A percentile compares a stretch with the other conserved stretches of the same genome.
These are phyloP conservation scores for Borealophlyctis nickersoniae DNA, from an alignment of 192 early-diverging fungal genomes.

Conservation along the genomic window DNA sequence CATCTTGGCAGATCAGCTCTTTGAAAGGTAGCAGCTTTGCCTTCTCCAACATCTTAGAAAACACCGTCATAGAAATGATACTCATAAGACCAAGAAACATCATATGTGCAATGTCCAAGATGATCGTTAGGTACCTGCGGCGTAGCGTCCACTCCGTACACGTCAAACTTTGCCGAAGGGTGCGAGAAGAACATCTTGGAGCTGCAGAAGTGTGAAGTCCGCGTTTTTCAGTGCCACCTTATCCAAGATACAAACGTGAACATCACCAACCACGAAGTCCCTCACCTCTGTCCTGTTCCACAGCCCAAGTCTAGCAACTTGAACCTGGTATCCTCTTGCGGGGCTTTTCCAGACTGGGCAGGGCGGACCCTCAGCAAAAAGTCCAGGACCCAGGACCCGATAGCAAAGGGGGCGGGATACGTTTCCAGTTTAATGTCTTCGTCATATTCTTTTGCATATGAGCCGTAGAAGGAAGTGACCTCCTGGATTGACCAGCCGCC, in stretches of 20 bases:
- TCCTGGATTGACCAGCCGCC: slow-evolving; percentile 24
- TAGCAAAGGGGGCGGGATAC: slow-evolving; percentile 28
- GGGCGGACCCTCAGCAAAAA: slow-evolving; percentile 1
- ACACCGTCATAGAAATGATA: too few species aligned
- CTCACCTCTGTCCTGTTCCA: slow-evolving; percentile 33
- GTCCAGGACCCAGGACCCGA: slow-evolving; percentile 21
- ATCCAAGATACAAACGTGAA: too few species aligned
- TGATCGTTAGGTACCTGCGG: too few species aligned
- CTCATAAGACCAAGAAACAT: too few species aligned
- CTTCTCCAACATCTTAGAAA: slow-evolving; percentile 33
- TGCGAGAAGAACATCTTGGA: slow-evolving; percentile 23
- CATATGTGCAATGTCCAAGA: too few species aligned
- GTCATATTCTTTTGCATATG: slow-evolving; percentile 27
- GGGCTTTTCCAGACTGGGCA: neutral
- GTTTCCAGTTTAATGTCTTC: slow-evolving; percentile 23
- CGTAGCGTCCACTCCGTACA: slow-evolving; percentile 35
- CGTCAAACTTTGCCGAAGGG: slow-evolving; percentile 2
- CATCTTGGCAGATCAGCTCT: slow-evolving; percentile 24
- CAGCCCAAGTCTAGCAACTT: slow-evolving; percentile 28
- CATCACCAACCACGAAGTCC: neutral
- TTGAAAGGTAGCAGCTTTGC: slow-evolving; percentile 23
- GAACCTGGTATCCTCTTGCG: neutral
- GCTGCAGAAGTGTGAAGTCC: neutral
- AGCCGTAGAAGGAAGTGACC: slow-evolving; percentile 26
- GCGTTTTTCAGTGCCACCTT: too few species aligned